Base-by-base conservation (phyloP, 257 asterid species). In the Ilex aquifolium region DNA sequence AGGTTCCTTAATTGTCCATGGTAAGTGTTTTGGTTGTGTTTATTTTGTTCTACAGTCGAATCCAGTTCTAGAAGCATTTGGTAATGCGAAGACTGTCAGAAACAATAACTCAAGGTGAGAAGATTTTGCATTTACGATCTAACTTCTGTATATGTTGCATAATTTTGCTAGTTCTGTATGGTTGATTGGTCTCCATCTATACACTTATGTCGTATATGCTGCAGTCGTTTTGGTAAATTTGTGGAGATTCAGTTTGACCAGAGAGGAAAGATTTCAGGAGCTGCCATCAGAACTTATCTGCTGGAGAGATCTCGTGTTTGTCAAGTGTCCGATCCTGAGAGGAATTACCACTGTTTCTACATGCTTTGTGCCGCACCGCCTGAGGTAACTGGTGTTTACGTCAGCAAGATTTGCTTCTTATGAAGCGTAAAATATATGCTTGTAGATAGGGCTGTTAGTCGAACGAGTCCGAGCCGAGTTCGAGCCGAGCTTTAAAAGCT, bases 61-160 rank as follows among this genome's bases (percentile, higher is more conserved):
- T 73, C 99, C 99, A 57, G 99, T 93, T 68, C 89, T 93, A 69
- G 99, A 93, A 77, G 99, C 99, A 59, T 93, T 93, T 80, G 99
- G 99, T 64, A 93, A 93, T 76, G 99, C 99, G 50, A 93, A 93
- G 80, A 93, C 99, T 5, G 96, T 93, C 70, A 84, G 99, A 77
- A 93, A 93, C 77, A 93, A 93, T 79, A 93, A 93, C 71, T 93
- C 99, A 32, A 93, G 99, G 99, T 90, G 69, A 64, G 70, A 59
- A 57, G 31, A 49, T 71, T 64, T 66, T 69, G 46, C n/a, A 32
- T 29, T 7, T 13, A 44, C 54, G 16, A 11, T 51, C 32, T 55
- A 51, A 46, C 56, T 51, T 66, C 42, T 57, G 48, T 27, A 63
- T 50, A 50, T 10, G 69, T 56, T 49, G 50, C 39, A 36, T 56